phyloP scores from a whole-genome alignment of 768 basidiomycete species.

The Hydnomerulius pinastri region DNA sequence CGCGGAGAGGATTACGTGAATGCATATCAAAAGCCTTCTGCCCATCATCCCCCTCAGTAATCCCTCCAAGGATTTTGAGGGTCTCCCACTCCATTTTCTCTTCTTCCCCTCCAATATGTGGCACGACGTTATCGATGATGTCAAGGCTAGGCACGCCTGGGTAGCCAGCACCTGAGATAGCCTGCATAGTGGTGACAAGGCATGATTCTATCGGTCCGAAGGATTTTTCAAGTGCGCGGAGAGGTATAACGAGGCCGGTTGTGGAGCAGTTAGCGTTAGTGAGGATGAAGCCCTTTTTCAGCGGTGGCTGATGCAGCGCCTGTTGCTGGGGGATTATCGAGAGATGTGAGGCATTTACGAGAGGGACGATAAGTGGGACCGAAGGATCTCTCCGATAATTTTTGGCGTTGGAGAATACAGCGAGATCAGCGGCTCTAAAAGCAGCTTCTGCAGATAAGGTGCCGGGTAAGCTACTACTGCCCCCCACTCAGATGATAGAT shows the following conservation, averaged over 20 bases:
- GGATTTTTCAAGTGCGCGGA: slow-evolving; percentile 82
- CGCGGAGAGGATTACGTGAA: slow-evolving; percentile 71
- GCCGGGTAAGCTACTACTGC: not conserved
- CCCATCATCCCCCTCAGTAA: slow-evolving; percentile 57
- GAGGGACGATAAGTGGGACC: slow-evolving; percentile 94
- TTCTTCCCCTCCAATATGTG: slow-evolving; percentile 90
- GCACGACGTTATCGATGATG: slow-evolving; percentile 94
- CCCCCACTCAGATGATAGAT: not conserved
- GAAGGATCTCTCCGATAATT: slow-evolving; percentile 90
- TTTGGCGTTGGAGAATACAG: slow-evolving; percentile 97
- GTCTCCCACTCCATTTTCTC: slow-evolving; percentile 99
- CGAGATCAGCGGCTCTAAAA: slow-evolving; percentile 84
- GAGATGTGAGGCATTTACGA: slow-evolving; percentile 89
- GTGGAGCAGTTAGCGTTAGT: slow-evolving; percentile 99
- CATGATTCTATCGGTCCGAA: slow-evolving; percentile 95
- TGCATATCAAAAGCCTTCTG: slow-evolving; percentile 82
- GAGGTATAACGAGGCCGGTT: slow-evolving; percentile 89
- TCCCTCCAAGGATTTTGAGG: slow-evolving; percentile 91
- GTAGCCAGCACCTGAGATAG: slow-evolving; percentile 97
- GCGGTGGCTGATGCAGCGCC: slow-evolving; percentile 60
- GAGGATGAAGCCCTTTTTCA: slow-evolving; percentile 89
- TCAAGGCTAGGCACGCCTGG: slow-evolving; percentile 90
- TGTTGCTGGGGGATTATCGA: slow-evolving; percentile 85
- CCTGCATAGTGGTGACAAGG: slow-evolving; percentile 95
- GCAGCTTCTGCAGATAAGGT: slow-evolving; percentile 61